Percentiles rank a stretch among this genome's conserved stretches.
phyloP scores from a whole-genome alignment of 345 rosid species.

The Lenwebbia sp. region DNA sequence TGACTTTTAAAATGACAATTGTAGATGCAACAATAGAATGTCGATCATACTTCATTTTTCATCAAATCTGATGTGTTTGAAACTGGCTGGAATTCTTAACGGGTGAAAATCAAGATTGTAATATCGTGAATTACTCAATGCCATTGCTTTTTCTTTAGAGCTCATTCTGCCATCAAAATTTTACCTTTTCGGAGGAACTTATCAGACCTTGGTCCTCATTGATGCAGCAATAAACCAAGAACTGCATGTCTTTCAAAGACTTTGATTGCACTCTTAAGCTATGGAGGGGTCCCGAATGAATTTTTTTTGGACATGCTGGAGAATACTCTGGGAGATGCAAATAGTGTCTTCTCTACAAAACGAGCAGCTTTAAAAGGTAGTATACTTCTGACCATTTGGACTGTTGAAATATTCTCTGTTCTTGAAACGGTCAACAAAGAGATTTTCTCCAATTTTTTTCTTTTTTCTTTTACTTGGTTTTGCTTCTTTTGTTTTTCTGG shows the following conservation, averaged over 20 bases:
- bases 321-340: constrained; percentile 41
- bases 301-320: constrained; percentile 39
- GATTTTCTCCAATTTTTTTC: background rate
- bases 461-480: background rate
- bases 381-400: background rate
- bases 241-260: constrained; percentile 33
- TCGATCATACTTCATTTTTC: background rate
- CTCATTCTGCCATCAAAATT: background rate
- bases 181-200: background rate
- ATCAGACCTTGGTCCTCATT: background rate
- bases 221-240: constrained; percentile 45
- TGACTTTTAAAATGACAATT: background rate
- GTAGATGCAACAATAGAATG: background rate
- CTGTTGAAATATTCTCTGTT: background rate
- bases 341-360: constrained; percentile 19
- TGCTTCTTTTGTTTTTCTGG: background rate
- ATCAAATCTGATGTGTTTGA: background rate
- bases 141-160: background rate
- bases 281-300: constrained; percentile 66
- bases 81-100: background rate
- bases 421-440: background rate
- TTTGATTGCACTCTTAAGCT: constrained; percentile 55
- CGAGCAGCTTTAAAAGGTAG: constrained; percentile 51
- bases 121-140: background rate
- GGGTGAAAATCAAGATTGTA: background rate